Evolutionary conservation across 179 eudicot genomes (phyloP).

Genomic region (Beta lomatogona): DNA sequence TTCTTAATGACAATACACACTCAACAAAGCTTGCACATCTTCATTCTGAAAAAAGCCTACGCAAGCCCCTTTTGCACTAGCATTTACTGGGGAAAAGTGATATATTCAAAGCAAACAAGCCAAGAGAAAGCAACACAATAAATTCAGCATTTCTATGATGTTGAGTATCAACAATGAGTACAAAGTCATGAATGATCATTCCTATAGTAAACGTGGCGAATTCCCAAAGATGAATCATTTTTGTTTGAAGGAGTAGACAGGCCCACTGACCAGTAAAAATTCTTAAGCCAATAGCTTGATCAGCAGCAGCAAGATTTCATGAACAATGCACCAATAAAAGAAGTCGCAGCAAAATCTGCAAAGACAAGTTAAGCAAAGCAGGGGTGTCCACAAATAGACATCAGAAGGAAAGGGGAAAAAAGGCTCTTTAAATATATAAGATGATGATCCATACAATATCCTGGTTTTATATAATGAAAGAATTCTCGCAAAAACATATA

Average conservation of each 20-base stretch:
- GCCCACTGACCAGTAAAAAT: neutral
- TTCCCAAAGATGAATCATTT: neutral
- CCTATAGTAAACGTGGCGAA: neutral
- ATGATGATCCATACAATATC: slow-evolving; percentile 3
- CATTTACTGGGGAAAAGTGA: neutral
- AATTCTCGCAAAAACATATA: neutral
- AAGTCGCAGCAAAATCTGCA: neutral
- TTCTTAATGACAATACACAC: neutral
- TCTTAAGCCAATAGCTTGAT: neutral
- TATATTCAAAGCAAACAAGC: neutral
- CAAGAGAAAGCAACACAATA: neutral
- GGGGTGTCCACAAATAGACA: neutral
- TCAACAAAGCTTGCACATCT: neutral
- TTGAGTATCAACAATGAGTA: slow-evolving; percentile 4
- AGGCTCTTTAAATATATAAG: neutral
- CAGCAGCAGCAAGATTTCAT: neutral
- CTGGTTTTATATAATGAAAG: neutral
- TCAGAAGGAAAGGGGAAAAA: too few species aligned
- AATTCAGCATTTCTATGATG: neutral
- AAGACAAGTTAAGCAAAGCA: neutral
- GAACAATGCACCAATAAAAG: neutral
- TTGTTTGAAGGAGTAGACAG: neutral
- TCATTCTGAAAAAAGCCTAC: neutral
- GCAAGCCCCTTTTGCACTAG: neutral
- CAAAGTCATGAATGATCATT: neutral